Base-by-base conservation (phyloP, 2,329 filamentous ascomycete genomes). In the Fusarium ramigenum region DNA sequence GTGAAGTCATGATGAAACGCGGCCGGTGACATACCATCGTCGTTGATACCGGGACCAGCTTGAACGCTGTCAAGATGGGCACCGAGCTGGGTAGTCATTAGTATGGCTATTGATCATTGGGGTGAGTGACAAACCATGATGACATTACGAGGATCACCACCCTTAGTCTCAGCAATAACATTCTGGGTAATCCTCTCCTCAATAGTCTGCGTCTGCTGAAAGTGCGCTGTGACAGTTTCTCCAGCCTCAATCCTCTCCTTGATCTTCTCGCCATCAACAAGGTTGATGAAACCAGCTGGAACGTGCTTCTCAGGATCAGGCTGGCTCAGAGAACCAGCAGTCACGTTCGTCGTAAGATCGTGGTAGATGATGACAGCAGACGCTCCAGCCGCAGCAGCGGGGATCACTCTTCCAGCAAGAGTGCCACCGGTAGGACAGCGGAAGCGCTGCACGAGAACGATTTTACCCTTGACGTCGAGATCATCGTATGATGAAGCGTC, bases 221-320 rank as follows among this genome's bases (percentile, higher is more conserved):
- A 76, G 9, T 72, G 58, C 1, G 73, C 74, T n/a, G 59, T 56
- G 4, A 75, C 37, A 15, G 72, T 70, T 66, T 86, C 84, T 0
- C 85, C 84, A 1, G 78, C 80, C 21, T 79, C 58, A 9, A 87
- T 76, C 11, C 82, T 79, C 18, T 78, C 79, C 50, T 81, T 82
- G 36, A 87, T 79, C 4, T 79, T 81, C 46, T 81, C 56, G 0
- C 85, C 85, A 60, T 87, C 85, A 4, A 70, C 80, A 23, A 81
- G 78, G 10, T 53, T 69, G 4, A 76, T 76, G 6, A 76, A 76
- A 1, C 73, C 74, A 11, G 74, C 60, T 8, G 74, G 74, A 1
- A 72, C 74, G 18, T 67, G 50, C 12, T 60, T 65, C 30, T 74
- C 58, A 0, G 76, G 71, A 11, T 78, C 60, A 1, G 78, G 77